Evolutionary conservation across 106 monocot genomes (phyloP), one percentile per base, ranked within the genome.

Genomic region (Dendrobium nobile): DNA sequence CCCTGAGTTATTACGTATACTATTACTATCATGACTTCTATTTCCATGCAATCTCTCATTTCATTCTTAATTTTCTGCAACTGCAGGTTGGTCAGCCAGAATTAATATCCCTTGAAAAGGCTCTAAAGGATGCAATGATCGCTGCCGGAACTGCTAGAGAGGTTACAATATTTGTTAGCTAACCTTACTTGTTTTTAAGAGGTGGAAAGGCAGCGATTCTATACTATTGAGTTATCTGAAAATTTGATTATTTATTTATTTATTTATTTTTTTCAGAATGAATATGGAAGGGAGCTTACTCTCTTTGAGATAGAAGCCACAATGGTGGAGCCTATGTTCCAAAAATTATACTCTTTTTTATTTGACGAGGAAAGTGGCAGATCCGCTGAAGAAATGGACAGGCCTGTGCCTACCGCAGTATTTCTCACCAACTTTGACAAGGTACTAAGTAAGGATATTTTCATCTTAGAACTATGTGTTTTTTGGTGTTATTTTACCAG

Each of bases 281-380:
- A 98, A 82, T 98, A 91, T 86, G 97, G 97, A 54, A 89, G 85
- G 78, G 87, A 88, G 79, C 54, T 98, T 41, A 90, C 97, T 75
- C 88, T 98, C 47, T 98, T 88, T 89, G 92, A 92, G 59, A 84
- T 94, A 80, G 94, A 98, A 77, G 97, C 97, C 28, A 83, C 88
- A 67, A n/a, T 27, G 59, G 88, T 90, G 75, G 92, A 92, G 74
- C 87, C 87, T 55, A 80, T 83, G 41, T 93, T 93, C 72, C 85
- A 93, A 75, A 87, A 67, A 70, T 77, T 90, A 41, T 90, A 91
- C 80, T 88, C 90, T 41, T 91, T 85, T 77, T 87, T 93, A 70
- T 93, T 90, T 82, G 90, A 93, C 64, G 58, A 85, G 56, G 87
- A 91, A 83, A 84, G 82, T 79, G 80, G 78, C 85, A 86, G 90